These are phyloP conservation scores for Gossypium herbaceum DNA, from an alignment of 345 rosid genomes.

Conservation along the genomic window DNA sequence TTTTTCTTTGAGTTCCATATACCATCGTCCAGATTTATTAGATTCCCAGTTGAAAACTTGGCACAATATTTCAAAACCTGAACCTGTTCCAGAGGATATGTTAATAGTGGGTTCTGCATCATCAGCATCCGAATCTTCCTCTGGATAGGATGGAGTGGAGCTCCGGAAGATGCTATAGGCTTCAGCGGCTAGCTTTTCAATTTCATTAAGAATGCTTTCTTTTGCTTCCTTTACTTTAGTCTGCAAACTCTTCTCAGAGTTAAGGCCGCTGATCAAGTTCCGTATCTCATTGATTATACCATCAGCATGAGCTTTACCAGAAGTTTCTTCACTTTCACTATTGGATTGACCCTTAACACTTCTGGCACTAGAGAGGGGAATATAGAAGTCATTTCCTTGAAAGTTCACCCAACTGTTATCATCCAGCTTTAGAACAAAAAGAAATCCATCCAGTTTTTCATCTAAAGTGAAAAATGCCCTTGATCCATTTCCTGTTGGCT, in stretches of 20 bases:
- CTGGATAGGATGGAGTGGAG: constrained; percentile 55
- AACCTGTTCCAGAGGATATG: constrained; percentile 70
- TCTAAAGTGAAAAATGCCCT: constrained; percentile 63
- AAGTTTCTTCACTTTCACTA: constrained; percentile 36
- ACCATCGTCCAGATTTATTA: constrained; percentile 85
- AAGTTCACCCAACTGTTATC: constrained; percentile 66
- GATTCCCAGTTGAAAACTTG: constrained; percentile 99
- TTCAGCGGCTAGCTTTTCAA: constrained; percentile 96
- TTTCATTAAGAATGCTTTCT: constrained; percentile 83
- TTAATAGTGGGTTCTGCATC: constrained; percentile 36
- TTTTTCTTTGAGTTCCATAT: constrained; percentile 66
- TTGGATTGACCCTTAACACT: constrained; percentile 33
- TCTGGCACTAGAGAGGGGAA: constrained; percentile 55
- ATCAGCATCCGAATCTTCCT: constrained; percentile 45
- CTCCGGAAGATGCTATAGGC: constrained; percentile 92
- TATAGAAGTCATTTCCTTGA: constrained; percentile 67
- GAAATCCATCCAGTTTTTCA: constrained; percentile 55
- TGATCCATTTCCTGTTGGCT: constrained; percentile 63
- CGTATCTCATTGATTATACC: constrained; percentile 78
- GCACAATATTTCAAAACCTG: constrained; percentile 84
- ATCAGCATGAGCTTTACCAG: constrained; percentile 41
- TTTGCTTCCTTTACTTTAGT: constrained; percentile 67
- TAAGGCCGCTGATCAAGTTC: constrained; percentile 64
- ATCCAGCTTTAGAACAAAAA: constrained; percentile 76
- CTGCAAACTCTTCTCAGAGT: constrained; percentile 48